phyloP scores from a whole-genome alignment of 768 basidiomycete genomes.

The Cyclocybe aegerita region DNA sequence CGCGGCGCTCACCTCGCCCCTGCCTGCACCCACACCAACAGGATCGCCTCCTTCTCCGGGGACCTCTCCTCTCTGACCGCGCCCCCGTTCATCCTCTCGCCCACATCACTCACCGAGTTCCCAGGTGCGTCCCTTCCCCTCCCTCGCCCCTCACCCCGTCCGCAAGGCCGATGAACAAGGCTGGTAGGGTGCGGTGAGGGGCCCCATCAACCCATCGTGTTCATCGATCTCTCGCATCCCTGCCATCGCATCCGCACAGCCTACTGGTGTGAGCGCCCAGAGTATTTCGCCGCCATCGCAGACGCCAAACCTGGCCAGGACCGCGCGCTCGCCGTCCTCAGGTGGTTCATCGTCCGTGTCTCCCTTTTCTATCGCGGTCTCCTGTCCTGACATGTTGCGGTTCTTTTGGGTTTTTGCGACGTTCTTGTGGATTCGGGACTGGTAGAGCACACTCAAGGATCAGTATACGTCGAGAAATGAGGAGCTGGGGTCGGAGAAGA shows the following conservation, averaged over 20 bases:
- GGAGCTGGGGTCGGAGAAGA: slow-evolving; percentile 96
- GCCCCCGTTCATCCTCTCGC: slow-evolving; percentile 90
- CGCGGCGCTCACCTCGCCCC: no score
- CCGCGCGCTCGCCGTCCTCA: slow-evolving; percentile 76
- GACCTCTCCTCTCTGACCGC: slow-evolving; percentile 85
- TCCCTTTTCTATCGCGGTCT: background rate
- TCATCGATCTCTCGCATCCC: background rate
- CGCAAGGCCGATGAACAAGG: no score
- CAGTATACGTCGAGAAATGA: slow-evolving; percentile 96
- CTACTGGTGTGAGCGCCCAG: slow-evolving; percentile 96
- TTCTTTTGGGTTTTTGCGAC: background rate
- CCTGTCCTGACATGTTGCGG: background rate
- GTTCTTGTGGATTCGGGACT: slow-evolving; percentile 19
- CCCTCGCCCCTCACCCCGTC: no score
- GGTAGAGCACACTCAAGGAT: slow-evolving; percentile 83
- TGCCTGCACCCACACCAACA: slow-evolving; percentile 32
- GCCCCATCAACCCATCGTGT: background rate
- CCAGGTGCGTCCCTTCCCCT: slow-evolving; percentile 53
- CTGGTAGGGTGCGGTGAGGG: no score
- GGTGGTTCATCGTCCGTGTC: slow-evolving; percentile 87
- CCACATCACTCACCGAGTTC: slow-evolving; percentile 88
- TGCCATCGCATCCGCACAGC: slow-evolving; percentile 42
- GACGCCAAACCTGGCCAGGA: slow-evolving; percentile 73
- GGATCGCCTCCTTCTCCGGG: slow-evolving; percentile 84
- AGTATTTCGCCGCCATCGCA: slow-evolving; percentile 84